Evolutionary conservation across 2,329 filamentous ascomycete genomes (phyloP), one percentile per base, ranked within the genome.

Genomic region (Claviceps sp.): DNA sequence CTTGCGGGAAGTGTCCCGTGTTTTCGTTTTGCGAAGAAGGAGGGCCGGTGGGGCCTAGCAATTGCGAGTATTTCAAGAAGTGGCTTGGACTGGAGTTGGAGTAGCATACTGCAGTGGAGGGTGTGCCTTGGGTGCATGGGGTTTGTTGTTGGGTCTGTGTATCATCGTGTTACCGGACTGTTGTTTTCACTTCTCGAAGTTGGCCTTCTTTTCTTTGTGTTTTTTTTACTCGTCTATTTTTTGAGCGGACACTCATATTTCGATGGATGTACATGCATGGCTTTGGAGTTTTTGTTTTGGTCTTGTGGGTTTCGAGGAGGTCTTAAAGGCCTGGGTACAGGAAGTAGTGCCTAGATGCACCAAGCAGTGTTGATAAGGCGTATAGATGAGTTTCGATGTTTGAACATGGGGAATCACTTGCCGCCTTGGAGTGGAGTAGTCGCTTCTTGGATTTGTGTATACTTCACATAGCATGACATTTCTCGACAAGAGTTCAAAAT

Each of bases 1-100:
- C 93, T 1, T 98, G 93, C 66, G 90, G 91, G 2, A 77, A 82
- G 52, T 98, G 93, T 67, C 93, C 93, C 0, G 91, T 96, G 2
- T 95, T 95, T 65, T 85, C 93, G 53, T 76, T 97, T 2, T 98
- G 93, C 65, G 85, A 88, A 58, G 88, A 95, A 55, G 89, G 88
- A 6, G 91, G 91, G 0, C 88, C 89, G 0, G 88, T 98, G 22
- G 94, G 85, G 61, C 88, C 91, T 0, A 85, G 82, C 57, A 95
- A 85, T 49, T 98, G 93, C 67, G 85, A 88, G 51, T 98, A 98
- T 64, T 96, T 95, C 63, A 79, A 86, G 56, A 79, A 83, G 50
- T 98, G 93, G 93, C 68, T 96, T 46, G 77, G 72, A 0, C 61
- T 71, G 57, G 70, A 74, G 48, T 38, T 47, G 18, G 52, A 52